Percentiles rank a stretch among this genome's conserved stretches.
phyloP scores from a whole-genome alignment of 768 basidiomycete species.

The Russula olivacea region DNA sequence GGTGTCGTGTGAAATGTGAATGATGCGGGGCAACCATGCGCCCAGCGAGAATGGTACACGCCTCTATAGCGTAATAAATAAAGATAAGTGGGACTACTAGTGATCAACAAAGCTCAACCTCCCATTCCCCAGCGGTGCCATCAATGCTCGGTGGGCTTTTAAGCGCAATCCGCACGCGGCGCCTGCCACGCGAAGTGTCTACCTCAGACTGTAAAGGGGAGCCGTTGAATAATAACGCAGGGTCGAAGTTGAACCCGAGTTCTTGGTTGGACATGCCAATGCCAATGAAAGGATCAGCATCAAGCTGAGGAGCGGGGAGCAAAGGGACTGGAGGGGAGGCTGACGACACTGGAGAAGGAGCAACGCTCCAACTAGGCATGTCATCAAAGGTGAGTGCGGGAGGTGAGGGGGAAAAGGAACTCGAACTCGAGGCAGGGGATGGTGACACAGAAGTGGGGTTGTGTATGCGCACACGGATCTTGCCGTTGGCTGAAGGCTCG shows the following conservation, averaged over 20 bases:
- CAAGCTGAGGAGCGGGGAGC: constrained; percentile 34
- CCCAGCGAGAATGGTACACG: constrained; percentile 8
- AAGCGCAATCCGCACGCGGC: constrained; percentile 60
- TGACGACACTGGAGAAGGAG: constrained; percentile 24
- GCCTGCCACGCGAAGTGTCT: constrained; percentile 35
- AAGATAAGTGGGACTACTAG: constrained; percentile 9
- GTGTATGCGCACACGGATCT: constrained; percentile 69
- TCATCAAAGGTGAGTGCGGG: constrained; percentile 24
- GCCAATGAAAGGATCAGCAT: constrained; percentile 54
- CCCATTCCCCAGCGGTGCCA: constrained; percentile 72
- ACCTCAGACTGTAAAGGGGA: constrained; percentile 34
- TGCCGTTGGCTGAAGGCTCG: constrained; percentile 56
- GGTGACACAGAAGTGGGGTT: constrained; percentile 39
- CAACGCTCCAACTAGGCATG: constrained; percentile 24
- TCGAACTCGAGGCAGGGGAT: constrained; percentile 36
- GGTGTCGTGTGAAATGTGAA: constrained; percentile 14
- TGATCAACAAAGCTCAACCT: constrained; percentile 59
- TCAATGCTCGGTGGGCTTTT: constrained; percentile 58
- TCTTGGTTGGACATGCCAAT: constrained; percentile 37
- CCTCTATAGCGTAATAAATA: constrained; percentile 18
- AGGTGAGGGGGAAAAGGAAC: constrained; percentile 33
- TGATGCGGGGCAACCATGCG: constrained; percentile 11
- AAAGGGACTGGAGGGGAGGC: constrained; percentile 31
- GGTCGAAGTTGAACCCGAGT: constrained; percentile 35
- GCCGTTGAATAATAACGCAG: constrained; percentile 34